Percentiles rank a stretch among this genome's conserved stretches.
phyloP scores from a whole-genome alignment of 306 rosid species.

The Erythrophleum fordii region DNA sequence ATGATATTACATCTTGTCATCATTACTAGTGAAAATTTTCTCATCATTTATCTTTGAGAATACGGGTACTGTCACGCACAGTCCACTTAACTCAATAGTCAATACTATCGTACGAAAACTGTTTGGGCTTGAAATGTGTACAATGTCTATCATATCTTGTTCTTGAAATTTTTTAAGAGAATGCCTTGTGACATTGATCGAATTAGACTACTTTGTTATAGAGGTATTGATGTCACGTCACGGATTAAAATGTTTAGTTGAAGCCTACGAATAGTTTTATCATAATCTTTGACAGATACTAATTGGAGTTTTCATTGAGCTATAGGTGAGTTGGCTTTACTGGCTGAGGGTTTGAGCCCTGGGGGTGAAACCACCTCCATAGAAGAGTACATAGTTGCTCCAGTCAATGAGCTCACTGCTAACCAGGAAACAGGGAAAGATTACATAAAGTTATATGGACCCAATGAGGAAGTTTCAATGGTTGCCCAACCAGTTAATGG shows the following conservation, averaged over 20 bases:
- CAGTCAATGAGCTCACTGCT: constrained; percentile 61
- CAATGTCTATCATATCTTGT: too few relatives aligned
- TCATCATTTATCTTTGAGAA: constrained; percentile 7
- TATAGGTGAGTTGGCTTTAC: constrained; percentile 92
- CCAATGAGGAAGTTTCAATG: constrained; percentile 84
- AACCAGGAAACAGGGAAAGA: constrained; percentile 72
- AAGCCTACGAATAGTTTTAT: neutral
- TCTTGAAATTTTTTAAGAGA: neutral
- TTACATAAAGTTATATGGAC: constrained; percentile 76
- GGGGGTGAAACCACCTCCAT: constrained; percentile 82
- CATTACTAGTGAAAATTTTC: neutral
- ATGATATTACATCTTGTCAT: neutral
- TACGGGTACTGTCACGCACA: neutral
- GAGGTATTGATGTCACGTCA: neutral
- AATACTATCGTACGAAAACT: neutral
- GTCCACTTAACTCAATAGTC: neutral
- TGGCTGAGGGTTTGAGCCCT: constrained; percentile 93
- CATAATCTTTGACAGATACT: neutral
- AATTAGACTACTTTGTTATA: neutral
- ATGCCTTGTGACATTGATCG: neutral
- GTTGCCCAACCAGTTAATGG: constrained; percentile 82
- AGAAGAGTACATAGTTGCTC: constrained; percentile 94
- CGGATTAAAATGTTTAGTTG: neutral
- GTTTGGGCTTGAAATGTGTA: neutral
- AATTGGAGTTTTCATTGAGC: constrained; percentile 35